Evolutionary conservation across 257 asterid species (phyloP), one percentile per base, ranked within the genome.

Genomic region (Cynanchum wilfordii): DNA sequence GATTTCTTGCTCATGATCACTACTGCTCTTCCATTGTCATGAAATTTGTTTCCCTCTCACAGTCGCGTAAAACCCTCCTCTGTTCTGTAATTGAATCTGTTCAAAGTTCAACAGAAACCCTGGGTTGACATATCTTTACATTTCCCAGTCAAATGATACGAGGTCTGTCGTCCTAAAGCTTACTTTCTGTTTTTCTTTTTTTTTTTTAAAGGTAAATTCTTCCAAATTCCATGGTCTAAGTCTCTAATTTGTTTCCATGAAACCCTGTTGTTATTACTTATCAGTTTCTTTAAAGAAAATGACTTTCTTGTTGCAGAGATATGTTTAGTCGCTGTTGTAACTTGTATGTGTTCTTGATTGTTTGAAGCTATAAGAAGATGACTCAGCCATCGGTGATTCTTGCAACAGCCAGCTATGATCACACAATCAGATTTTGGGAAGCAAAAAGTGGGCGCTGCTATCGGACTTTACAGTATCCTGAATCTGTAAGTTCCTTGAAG

Each of bases 371-470:
- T 64, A 66, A 60, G 74, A 69, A 57, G 69, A 94, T 94, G 99
- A 87, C 81, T 74, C 98, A 90, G 58, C 97, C 99, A 70, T 89
- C 99, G 25, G 99, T 91, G 79, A 89, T 94, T 77, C 79, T 94
- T 74, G 99, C 98, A 4, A 94, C 99, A 8, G 96, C 98, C 55
- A 94, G 99, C 89, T 94, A 94, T 79, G 99, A 94, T 88, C 98
- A 91, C 81, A 94, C 99, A 15, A 94, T 94, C 80, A 89, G 92
- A 19, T 94, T 94, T 70, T 94, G 99, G 99, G 99, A 94, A 78
- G 98, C 98, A 0, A 90, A 92, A 73, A 89, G 95, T 36, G 99
- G 97, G 38, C 89, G 95, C 50, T 94, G 99, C 83, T 83, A 86
- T 83, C 84, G 97, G 66, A 94, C 97, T 65, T 89, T 94, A 70